Evolutionary conservation across 345 rosid species (phyloP), one percentile per base, ranked within the genome.

Genomic region (Salix suchowensis): DNA sequence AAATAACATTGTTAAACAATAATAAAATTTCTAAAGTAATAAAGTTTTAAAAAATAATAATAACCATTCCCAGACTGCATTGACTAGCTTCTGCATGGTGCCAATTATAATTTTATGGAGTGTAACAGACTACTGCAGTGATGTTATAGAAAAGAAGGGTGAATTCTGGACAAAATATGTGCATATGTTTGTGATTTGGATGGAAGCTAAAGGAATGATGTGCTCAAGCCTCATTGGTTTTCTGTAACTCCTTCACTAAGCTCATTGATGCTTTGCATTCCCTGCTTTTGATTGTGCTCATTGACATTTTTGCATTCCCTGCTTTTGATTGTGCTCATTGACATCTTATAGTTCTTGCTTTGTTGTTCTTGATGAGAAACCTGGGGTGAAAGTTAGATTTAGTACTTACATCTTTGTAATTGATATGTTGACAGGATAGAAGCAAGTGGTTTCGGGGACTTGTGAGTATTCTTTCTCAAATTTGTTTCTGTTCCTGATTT

Each of bases 361-460:
- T 70, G 42, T 55, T 73, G 39, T 65, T 67, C n/a, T 24, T 75
- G 36, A 71, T 34, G 50, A 50, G 64, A 52, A 75, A 73, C 61
- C 48, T 74, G 11, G 62, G 50, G 39, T 65, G 62, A 42, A 77
- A 69, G 65, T 24, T 10, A n/a, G 7, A 39, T 9, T 52, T 54
- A 19, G 16, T 37, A 54, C 76, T 83, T 67, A 82, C 65, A 60
- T 39, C 21, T 78, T 62, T 66, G 32, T 62, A 86, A 73, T 82
- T 82, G 65, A 42, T 46, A 71, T 84, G 67, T 70, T 85, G 72
- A 46, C 97, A 95, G 98, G 93, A 85, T 40, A 90, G 87, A 50
- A 87, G 81, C 87, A 91, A 67, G 82, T 95, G 98, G 98, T 93
- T 89, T 75, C 85, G 75, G 60, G 84, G 75, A 80, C 91, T 76